Base-by-base conservation (phyloP, 2,329 filamentous ascomycete genomes). In the Huntiella bhutanensis region DNA sequence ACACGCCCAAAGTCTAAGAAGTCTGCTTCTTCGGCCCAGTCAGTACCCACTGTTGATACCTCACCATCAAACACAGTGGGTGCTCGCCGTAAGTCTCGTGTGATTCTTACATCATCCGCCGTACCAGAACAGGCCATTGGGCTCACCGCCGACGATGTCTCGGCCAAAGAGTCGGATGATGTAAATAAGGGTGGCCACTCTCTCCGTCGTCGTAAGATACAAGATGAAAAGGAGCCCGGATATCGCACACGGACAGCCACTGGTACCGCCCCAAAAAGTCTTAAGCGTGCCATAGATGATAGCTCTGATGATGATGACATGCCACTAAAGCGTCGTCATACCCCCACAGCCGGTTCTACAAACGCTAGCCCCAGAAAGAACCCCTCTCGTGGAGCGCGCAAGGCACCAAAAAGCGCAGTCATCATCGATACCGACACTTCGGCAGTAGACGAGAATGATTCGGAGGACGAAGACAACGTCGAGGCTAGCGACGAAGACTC, bases 111-210 rank as follows among this genome's bases (percentile, higher is more conserved):
- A 38, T 15, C 35, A 13, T 15, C 13, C 11, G n/a, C 16, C 35
- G 11, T 38, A 4, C 13, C 35, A 15, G 35, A 17, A 38, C 12
- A 7, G 13, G 12, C 13, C 13, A 38, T 11, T 38, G 13, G 11
- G 13, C 7, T 8, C 8, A 7, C 7, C n/a, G 12, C n/a, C 12
- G 13, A 17, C 35, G 16, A 38, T n/a, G 3, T 15, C 16, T 38
- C 35, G n/a, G 19, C 33, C 19, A 15, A 32, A n/a, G 28, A 19
- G 5, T 41, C 40, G 33, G 40, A 41, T 13, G 40, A 41, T 12
- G 33, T 28, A 6, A 15, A 19, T 46, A 76, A 75, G 56, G 71
- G 72, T 45, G 71, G 72, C 42, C 72, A 75, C 58, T 72, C 70
- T 33, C 64, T 76, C 28, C 65, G 72, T 52, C 73, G 70, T 57